phyloP scores from a whole-genome alignment of 129 eudicot genomes.

The Saposhnikovia divaricata region DNA sequence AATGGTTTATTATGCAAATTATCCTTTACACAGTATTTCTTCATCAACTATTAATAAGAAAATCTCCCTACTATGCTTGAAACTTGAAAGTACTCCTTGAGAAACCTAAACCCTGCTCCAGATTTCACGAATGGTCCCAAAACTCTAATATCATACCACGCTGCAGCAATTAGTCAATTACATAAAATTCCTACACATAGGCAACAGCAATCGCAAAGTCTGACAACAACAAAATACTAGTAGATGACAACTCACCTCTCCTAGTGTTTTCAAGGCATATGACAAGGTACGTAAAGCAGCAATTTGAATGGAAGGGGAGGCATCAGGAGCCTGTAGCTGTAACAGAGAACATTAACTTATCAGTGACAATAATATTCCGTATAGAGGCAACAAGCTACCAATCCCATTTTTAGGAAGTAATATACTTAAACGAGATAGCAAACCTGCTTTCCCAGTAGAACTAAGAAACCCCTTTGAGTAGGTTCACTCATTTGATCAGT shows the following conservation, averaged over 20 bases:
- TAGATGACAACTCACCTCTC: constrained; percentile 59
- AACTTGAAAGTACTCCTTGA: neutral
- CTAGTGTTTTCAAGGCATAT: constrained; percentile 69
- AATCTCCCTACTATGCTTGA: neutral
- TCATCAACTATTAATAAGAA: neutral
- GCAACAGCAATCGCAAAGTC: neutral
- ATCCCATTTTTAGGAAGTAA: neutral
- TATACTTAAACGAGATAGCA: constrained; percentile 9
- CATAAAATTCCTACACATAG: neutral
- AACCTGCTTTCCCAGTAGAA: constrained; percentile 83
- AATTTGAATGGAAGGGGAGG: constrained; percentile 68
- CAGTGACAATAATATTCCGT: constrained; percentile 6
- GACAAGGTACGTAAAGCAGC: constrained; percentile 87
- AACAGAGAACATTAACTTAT: constrained; percentile 13
- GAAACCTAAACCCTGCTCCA: neutral
- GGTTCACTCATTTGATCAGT: constrained; percentile 98
- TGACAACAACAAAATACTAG: neutral
- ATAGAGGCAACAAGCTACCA: neutral
- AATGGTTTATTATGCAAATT: neutral
- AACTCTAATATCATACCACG: neutral
- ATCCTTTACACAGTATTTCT: neutral
- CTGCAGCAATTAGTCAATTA: neutral
- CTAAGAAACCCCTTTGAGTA: constrained; percentile 81
- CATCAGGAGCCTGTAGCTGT: constrained; percentile 80
- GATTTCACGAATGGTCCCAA: neutral